phyloP scores from a whole-genome alignment of 306 rosid species.

The Prunus salicina region DNA sequence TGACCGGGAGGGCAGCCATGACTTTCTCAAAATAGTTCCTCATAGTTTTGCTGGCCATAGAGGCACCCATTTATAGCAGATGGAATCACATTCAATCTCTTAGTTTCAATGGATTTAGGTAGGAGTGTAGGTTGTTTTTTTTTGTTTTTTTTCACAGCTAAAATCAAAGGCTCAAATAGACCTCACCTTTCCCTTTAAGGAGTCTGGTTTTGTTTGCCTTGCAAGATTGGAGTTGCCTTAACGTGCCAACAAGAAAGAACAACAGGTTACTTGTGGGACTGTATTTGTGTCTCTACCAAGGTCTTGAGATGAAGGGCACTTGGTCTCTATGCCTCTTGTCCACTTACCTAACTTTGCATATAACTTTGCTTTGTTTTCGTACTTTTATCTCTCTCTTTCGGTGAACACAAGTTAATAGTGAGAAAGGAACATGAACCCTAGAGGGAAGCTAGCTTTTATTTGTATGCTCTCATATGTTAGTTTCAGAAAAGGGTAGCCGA shows the following conservation, averaged over 20 bases:
- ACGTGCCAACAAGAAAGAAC: background rate
- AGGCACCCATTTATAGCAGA: background rate
- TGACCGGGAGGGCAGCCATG: background rate
- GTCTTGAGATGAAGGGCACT: background rate
- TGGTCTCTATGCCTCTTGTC: background rate
- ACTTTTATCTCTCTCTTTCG: background rate
- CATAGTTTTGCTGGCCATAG: background rate
- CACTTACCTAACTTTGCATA: background rate
- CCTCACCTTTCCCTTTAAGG: background rate
- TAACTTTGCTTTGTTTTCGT: background rate
- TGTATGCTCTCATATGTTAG: background rate
- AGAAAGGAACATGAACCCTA: background rate
- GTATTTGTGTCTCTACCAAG: background rate
- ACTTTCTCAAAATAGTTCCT: background rate
- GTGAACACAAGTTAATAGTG: background rate
- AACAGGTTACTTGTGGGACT: background rate
- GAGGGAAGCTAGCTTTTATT: background rate
- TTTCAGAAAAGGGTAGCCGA: slow-evolving; percentile 1
- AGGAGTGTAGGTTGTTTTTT: too few species aligned
- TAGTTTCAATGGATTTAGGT: background rate
- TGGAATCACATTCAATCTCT: background rate
- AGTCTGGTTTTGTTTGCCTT: background rate
- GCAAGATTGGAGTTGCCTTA: slow-evolving; percentile 4
- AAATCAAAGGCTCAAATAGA: background rate
- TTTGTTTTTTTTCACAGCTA: background rate